Evolutionary conservation across 1,284 basidiomycete species (phyloP), one percentile per base, ranked within the genome.

Genomic region (Trichosporon sp.): DNA sequence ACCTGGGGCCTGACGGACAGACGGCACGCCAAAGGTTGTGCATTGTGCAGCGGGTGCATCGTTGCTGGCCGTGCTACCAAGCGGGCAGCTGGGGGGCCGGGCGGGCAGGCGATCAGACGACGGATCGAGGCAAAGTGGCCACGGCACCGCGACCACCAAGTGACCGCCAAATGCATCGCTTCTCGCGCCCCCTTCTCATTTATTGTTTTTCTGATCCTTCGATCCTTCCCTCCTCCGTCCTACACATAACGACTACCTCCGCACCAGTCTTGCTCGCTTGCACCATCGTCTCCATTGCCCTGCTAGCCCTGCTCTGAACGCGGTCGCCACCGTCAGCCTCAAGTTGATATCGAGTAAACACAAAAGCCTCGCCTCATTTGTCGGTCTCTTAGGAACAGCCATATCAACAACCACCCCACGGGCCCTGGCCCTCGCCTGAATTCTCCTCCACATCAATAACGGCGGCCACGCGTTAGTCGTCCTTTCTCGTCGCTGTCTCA

Each of bases 361-460:
- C 51, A 26, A 26, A 21, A 19, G 19, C 26, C 51, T 10, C 51
- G 51, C 51, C 51, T 26, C 21, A 54, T 54, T 54, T 26, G 51
- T 54, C 51, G 51, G 51, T 54, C 19, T 54, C 51, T 26, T 54
- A 21, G 51, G 51, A 16, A 54, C 51, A 54, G 19, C 51, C 26
- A 26, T 21, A 54, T 54, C 51, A 54, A 54, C 51, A 54, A 54
- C 51, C 51, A 54, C 51, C 51, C 51, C 51, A 54, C 51, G 51
- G 51, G 51, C 51, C 51, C 7, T 48, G 21, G 51, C 51, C 51
- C 51, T 21, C 10, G 51, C 51, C 51, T 54, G 51, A 26, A 54
- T 54, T 26, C 7, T 54, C 51, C 51, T 54, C 51, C 51, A 54
- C 51, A 26, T 10, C 51, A 19, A 26, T 10, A 54, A 19, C 51